Percentiles rank a stretch among this genome's conserved stretches.
Conservation (phyloP, 2,329 filamentous ascomycete genomes). For the Passalora sequoiae region DNA sequence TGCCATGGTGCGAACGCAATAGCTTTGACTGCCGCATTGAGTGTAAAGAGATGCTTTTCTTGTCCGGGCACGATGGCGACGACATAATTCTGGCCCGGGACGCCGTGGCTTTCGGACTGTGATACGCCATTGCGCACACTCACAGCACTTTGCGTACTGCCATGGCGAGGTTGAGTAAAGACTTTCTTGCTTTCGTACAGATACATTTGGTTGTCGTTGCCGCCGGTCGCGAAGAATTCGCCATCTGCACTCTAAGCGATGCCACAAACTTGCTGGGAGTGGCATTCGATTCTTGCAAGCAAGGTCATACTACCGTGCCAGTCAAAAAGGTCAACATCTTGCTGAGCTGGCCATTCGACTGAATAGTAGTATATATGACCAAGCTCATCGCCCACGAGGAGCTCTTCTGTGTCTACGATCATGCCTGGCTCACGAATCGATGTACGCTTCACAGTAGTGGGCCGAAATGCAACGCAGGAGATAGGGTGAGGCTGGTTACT, state of each 20-base stretch:
- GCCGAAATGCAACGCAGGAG: constrained; percentile 77
- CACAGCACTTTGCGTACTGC: constrained; percentile 11
- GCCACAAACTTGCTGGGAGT: constrained; percentile 87
- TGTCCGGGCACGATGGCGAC: constrained; percentile 39
- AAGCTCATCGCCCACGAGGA: constrained; percentile 77
- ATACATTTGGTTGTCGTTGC: constrained; percentile 86
- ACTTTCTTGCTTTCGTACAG: constrained; percentile 68
- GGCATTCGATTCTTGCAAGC: constrained; percentile 69
- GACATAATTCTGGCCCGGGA: constrained; percentile 31
- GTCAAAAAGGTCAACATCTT: constrained; percentile 60
- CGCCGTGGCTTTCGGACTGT: not conserved
- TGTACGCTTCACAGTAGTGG: constrained; percentile 49
- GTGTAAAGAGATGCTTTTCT: constrained; percentile 64
- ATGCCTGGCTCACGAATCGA: constrained; percentile 48
- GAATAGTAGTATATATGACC: constrained; percentile 85
- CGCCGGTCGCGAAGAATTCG: constrained; percentile 74
- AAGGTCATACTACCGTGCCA: constrained; percentile 77
- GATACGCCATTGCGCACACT: constrained; percentile 16
- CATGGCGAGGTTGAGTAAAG: constrained; percentile 10
- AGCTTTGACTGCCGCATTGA: constrained; percentile 88
- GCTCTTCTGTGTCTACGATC: constrained; percentile 67
- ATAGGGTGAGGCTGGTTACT: constrained; percentile 66
- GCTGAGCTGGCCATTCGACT: constrained; percentile 68
- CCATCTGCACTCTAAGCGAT: constrained; percentile 81
- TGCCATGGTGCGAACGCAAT: constrained; percentile 97